Evolutionary conservation across 148 eudicot species (phyloP), one percentile per base, ranked within the genome.

Genomic region (Fallopia convolvulus): DNA sequence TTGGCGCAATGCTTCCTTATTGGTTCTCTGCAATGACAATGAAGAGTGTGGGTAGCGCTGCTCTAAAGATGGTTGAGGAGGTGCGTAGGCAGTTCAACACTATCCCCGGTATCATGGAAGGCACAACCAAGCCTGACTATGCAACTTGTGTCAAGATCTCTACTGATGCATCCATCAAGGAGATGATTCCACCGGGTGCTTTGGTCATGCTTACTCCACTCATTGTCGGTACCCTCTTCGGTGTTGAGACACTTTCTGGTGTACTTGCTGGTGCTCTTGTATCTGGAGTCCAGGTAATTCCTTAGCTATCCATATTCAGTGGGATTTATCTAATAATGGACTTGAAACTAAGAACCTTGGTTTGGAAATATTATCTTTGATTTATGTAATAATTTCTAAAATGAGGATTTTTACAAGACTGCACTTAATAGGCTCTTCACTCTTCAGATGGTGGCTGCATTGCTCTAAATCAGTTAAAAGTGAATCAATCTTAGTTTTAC

Each of bases 1-100:
- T 82, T 20, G 84, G 84, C n/a, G 81, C 84, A 33, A 82, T 82
- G 84, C 84, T 81, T 61, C 83, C 83, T 18, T 81, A 81, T 74
- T 81, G 83, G 83, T 81, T 81, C 71, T 81, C 83, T 18, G 84
- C 84, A 58, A 82, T 82, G 84, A 82, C 84, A 49, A 82, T 82
- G 84, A 82, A 82, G 72, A 82, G 84, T 75, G 84, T 82, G 40
- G 84, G 84, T 5, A 78, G 79, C 60, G 84, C 84, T 5, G 84
- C 84, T 36, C 48, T 82, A 33, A 82, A 82, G 74, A 82, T 82
- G 84, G 84, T 82, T 41, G 84, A 82, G 77, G 84, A 82, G 52
- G 84, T 82, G 41, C 81, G 84, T 13, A 66, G 84, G 58, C 84
- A 82, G 68, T 82, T 82, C 73, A 82, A 82, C 76, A 75, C 81